phyloP scores from a whole-genome alignment of 495 filamentous ascomycete species.

The Tuber magnatum region DNA sequence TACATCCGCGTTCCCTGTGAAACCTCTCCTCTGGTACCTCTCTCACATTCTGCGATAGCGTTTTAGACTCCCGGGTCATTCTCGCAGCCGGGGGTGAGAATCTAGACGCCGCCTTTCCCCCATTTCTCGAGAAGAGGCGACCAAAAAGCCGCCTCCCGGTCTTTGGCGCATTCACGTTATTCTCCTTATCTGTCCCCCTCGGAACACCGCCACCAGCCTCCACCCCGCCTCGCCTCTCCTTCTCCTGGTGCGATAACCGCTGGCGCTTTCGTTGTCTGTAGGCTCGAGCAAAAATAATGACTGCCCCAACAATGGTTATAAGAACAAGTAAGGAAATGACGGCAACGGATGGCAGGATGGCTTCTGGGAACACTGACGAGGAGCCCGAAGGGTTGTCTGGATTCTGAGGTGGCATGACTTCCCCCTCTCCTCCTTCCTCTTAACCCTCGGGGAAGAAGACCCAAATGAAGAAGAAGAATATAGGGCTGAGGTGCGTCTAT shows the following conservation, averaged over 20 bases:
- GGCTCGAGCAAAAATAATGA: slow-evolving; percentile 37
- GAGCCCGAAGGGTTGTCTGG: slow-evolving; percentile 20
- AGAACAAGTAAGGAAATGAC: slow-evolving; percentile 38
- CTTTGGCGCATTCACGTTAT: background rate
- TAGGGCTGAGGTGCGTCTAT: slow-evolving; percentile 8
- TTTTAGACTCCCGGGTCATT: slow-evolving; percentile 13
- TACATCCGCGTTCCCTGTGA: slow-evolving; percentile 7
- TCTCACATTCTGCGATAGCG: slow-evolving; percentile 10
- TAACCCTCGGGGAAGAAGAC: slow-evolving; percentile 3
- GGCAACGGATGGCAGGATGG: slow-evolving; percentile 36
- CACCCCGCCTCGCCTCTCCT: background rate
- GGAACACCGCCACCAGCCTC: slow-evolving; percentile 1
- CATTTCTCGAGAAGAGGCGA: background rate
- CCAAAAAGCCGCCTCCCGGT: background rate
- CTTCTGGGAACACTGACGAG: slow-evolving; percentile 41
- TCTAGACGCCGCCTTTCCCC: slow-evolving; percentile 3
- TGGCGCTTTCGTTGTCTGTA: slow-evolving; percentile 28
- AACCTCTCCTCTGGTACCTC: slow-evolving; percentile 15
- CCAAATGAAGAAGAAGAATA: slow-evolving; percentile 1
- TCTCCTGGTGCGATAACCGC: slow-evolving; percentile 17
- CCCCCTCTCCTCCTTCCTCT: slow-evolving; percentile 11
- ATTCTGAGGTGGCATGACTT: slow-evolving; percentile 26
- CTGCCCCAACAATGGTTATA: slow-evolving; percentile 40
- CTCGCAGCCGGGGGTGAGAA: background rate
- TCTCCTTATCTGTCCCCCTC: background rate